Conservation (phyloP, 805 yeast species). For the Grigorovia yakushimaensis region DNA sequence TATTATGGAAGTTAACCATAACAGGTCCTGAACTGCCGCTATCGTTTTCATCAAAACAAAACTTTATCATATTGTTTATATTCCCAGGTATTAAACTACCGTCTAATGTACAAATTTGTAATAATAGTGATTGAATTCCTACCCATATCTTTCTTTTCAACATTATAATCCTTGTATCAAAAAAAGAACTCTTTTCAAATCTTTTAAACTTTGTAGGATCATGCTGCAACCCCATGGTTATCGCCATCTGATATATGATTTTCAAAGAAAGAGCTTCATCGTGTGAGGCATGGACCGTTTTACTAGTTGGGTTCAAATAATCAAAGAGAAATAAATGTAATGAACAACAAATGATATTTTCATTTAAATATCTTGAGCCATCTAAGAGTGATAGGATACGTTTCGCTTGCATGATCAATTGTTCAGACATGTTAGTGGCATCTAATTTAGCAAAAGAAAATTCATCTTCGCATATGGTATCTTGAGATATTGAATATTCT, state of each 20-base stretch:
- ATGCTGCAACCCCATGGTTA: conserved; percentile 9
- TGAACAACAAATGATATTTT: conserved; percentile 7
- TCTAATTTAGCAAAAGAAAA: background rate
- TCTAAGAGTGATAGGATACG: conserved; percentile 9
- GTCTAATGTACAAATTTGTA: conserved; percentile 5
- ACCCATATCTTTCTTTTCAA: conserved; percentile 14
- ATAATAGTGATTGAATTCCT: conserved; percentile 12
- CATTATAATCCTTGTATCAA: background rate
- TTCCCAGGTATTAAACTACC: conserved; percentile 8
- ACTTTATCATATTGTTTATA: background rate
- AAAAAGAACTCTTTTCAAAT: conserved; percentile 1
- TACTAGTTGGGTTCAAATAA: conserved; percentile 9
- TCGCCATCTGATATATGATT: conserved; percentile 5
- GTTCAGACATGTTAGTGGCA: conserved; percentile 6
- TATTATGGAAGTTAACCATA: background rate
- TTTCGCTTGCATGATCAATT: conserved; percentile 6
- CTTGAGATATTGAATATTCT: background rate
- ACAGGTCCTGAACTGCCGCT: background rate
- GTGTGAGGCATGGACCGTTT: conserved; percentile 5
- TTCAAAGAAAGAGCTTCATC: conserved; percentile 7
- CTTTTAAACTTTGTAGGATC: conserved; percentile 8
- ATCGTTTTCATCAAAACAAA: background rate
- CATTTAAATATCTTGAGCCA: conserved; percentile 12
- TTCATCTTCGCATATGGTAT: background rate
- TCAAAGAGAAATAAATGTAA: conserved; percentile 9